Base-by-base conservation (phyloP, 192 early-diverging fungal genomes). In the Backusella luteola region DNA sequence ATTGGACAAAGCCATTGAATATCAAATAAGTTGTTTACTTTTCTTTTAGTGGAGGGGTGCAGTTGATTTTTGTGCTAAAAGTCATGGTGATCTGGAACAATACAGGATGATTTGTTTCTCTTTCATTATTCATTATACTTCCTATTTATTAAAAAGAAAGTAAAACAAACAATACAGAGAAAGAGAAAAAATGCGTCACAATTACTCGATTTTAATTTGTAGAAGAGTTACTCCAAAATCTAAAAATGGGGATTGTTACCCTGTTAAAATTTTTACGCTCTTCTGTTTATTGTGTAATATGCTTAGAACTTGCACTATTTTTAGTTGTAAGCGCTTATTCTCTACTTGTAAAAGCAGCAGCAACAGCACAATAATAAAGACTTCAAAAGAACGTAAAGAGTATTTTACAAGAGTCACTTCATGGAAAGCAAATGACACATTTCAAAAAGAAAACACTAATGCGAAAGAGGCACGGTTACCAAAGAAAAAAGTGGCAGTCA, bases 401-500 rank as follows among this genome's bases (percentile, higher is more conserved):
- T 66, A 85, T 74, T 67, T 76, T 74, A 32, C 38, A 15, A 73
- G 73, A 6, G 46, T 73, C 17, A 39, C 34, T 21, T 73, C 69
- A 11, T 78, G 77, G 77, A 78, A 68, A 68, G 77, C 77, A 26
- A 69, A 66, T 34, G 76, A 34, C 59, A 19, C 26, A 73, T 73
- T 42, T 82, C 56, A 80, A 78, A 15, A 76, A 84, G 49, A 74
- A 79, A 36, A 34, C 17, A 32, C 63, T 5, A 17, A 21, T 21
- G n/a, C 29, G 3, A 59, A 67, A 39, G 72, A 53, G 26, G 36
- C 44, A 8, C 66, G 78, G 15, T 32, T 69, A 42, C 96, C 97
- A 34, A 99, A 99, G 85, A 87, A 90, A 66, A 93, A 95, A 63
- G 92, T 97, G 14, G 97, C 96, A 0, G 80, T 98, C 6, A 75